Percentiles rank a stretch among this genome's conserved stretches.
These are phyloP conservation scores for Alternaria arbusti DNA, from an alignment of 2,329 filamentous ascomycete genomes.

Conservation along the genomic window DNA sequence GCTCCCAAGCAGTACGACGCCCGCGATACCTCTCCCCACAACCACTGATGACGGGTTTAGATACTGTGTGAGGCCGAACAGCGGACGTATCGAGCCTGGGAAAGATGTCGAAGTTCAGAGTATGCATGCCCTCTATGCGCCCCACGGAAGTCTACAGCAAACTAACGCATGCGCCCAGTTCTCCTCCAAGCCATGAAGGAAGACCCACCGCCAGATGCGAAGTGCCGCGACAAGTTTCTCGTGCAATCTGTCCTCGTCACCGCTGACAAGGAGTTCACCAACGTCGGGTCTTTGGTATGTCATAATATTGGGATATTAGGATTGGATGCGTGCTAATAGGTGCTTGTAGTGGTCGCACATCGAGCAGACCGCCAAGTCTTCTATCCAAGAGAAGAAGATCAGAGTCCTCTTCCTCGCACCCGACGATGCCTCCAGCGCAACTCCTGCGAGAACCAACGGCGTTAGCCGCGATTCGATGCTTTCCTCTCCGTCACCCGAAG, in stretches of 20 bases:
- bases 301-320: not conserved
- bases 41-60: conserved; percentile 56
- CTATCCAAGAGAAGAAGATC: conserved; percentile 93
- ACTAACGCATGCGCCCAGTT: conserved; percentile 62
- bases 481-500: conserved; percentile 62
- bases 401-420: conserved; percentile 82
- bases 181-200: conserved; percentile 98
- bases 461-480: conserved; percentile 37
- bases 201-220: conserved; percentile 82
- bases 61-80: conserved; percentile 98
- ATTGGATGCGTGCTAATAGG: conserved; percentile 8
- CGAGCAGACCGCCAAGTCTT: conserved; percentile 74
- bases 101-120: conserved; percentile 91
- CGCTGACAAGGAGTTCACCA: conserved; percentile 81
- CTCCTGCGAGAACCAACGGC: conserved; percentile 45
- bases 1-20: conserved; percentile 91
- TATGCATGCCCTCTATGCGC: conserved; percentile 53
- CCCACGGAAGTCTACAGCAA: conserved; percentile 15
- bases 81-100: conserved; percentile 90
- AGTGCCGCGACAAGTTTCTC: conserved; percentile 97
- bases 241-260: conserved; percentile 90
- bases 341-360: conserved; percentile 72
- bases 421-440: conserved; percentile 53
- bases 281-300: conserved; percentile 79
- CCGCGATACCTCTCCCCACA: conserved; percentile 21